phyloP scores from a whole-genome alignment of 305 asterid species.

The Ruellia speciosa region DNA sequence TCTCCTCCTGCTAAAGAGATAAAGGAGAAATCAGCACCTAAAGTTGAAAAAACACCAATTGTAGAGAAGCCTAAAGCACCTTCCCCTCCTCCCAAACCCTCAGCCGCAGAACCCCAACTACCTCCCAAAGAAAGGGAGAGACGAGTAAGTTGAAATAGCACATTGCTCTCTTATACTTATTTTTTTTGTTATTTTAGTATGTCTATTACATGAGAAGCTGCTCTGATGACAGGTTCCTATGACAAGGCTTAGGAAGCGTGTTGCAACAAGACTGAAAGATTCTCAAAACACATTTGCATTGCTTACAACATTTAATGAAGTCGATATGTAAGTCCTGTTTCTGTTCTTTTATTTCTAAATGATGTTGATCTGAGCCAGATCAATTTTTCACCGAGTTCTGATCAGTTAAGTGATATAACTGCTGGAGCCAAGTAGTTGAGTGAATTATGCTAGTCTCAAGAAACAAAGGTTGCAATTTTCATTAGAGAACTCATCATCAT shows the following conservation, averaged over 20 bases:
- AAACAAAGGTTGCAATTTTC: too few species aligned
- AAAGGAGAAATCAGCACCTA: constrained; percentile 48
- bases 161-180: neutral
- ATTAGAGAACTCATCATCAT: too few species aligned
- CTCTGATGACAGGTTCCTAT: constrained; percentile 61
- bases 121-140: constrained; percentile 97
- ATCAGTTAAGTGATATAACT: constrained; percentile 9
- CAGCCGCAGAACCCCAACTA: constrained; percentile 84
- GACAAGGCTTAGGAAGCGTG: constrained; percentile 95
- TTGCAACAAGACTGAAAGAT: constrained; percentile 89
- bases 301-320: constrained; percentile 95
- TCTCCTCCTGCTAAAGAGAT: constrained; percentile 50
- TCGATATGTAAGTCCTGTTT: constrained; percentile 71
- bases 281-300: constrained; percentile 94
- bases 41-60: constrained; percentile 45
- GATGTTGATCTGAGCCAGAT: constrained; percentile 1
- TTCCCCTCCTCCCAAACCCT: constrained; percentile 48
- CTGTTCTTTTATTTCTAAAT: constrained; percentile 6
- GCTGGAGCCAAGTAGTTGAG: constrained; percentile 12
- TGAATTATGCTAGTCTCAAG: neutral
- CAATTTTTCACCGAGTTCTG: neutral
- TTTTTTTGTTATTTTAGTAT: constrained; percentile 6
- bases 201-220: constrained; percentile 18
- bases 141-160: constrained; percentile 45
- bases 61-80: constrained; percentile 46